phyloP scores from a whole-genome alignment of 768 basidiomycete genomes.

The Trichaptum fuscoviolaceum region DNA sequence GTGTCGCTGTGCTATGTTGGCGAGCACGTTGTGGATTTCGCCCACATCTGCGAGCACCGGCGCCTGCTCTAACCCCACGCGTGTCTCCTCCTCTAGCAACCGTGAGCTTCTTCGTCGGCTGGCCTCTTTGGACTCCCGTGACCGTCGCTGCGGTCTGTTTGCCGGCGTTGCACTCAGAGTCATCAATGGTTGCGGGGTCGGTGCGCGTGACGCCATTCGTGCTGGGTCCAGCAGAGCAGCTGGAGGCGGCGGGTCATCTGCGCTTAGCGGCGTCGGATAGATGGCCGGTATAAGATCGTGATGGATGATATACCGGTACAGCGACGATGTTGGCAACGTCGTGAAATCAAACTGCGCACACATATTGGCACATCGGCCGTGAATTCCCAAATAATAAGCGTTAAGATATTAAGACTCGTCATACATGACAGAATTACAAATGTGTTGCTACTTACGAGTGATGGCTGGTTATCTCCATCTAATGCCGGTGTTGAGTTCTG shows the following conservation, averaged over 20 bases:
- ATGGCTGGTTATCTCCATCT: neutral
- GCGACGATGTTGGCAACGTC: slow-evolving; percentile 55
- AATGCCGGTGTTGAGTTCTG: neutral
- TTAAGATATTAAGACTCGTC: neutral
- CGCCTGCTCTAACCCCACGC: slow-evolving; percentile 32
- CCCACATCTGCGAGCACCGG: slow-evolving; percentile 67
- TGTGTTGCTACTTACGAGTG: neutral
- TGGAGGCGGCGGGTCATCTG: slow-evolving; percentile 68
- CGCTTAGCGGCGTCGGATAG: slow-evolving; percentile 62
- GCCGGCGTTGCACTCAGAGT: slow-evolving; percentile 47
- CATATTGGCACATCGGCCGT: slow-evolving; percentile 4
- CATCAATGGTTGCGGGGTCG: slow-evolving; percentile 36
- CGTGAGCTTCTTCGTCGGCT: slow-evolving; percentile 67
- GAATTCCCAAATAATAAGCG: neutral
- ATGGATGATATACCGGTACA: slow-evolving; percentile 69
- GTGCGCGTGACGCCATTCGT: slow-evolving; percentile 40
- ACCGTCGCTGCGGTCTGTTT: slow-evolving; percentile 68
- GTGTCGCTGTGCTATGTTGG: slow-evolving; percentile 66
- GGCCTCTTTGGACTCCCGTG: slow-evolving; percentile 40
- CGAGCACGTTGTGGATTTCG: slow-evolving; percentile 63
- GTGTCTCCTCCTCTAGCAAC: slow-evolving; percentile 58
- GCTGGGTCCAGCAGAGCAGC: slow-evolving; percentile 47
- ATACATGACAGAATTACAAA: neutral
- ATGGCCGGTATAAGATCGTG: slow-evolving; percentile 69
- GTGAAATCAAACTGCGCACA: slow-evolving; percentile 64